These are phyloP conservation scores for Phytopythium vexans DNA, from an alignment of 352 stramenopile species.

Conservation along the genomic window DNA sequence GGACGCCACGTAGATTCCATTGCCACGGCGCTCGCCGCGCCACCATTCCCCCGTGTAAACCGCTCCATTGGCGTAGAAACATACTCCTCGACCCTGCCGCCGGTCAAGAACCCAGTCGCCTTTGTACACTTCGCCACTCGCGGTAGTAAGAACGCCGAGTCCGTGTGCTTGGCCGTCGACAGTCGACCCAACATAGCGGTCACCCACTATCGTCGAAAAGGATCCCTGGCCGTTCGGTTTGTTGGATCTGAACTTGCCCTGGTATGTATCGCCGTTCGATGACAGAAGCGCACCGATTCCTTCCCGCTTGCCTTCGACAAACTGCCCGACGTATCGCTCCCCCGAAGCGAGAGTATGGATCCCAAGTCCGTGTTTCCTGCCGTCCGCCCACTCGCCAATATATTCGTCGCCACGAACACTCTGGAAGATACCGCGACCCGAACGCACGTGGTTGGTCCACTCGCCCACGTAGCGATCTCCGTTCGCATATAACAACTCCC, in stretches of 20 bases:
- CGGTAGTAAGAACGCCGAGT: slow-evolving; percentile 67
- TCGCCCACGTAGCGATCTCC: slow-evolving; percentile 84
- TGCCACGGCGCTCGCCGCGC: slow-evolving; percentile 47
- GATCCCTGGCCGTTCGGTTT: slow-evolving; percentile 52
- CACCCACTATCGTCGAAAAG: slow-evolving; percentile 68
- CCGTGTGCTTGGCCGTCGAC: slow-evolving; percentile 63
- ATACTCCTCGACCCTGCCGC: slow-evolving; percentile 62
- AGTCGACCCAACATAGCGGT: slow-evolving; percentile 68
- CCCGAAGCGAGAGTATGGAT: slow-evolving; percentile 74
- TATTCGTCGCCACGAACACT: slow-evolving; percentile 54
- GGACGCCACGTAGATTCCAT: slow-evolving; percentile 62
- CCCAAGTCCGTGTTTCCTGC: slow-evolving; percentile 77
- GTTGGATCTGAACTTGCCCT: slow-evolving; percentile 55
- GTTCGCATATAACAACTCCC: slow-evolving; percentile 80
- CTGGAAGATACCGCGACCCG: slow-evolving; percentile 70
- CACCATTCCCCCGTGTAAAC: slow-evolving; percentile 76
- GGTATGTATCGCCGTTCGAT: slow-evolving; percentile 82
- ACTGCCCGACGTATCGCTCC: slow-evolving; percentile 87
- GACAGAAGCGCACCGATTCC: slow-evolving; percentile 61
- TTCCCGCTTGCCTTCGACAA: slow-evolving; percentile 66
- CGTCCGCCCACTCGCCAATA: slow-evolving; percentile 67
- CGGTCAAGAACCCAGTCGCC: slow-evolving; percentile 63
- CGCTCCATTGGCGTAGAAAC: slow-evolving; percentile 72
- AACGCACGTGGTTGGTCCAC: slow-evolving; percentile 68
- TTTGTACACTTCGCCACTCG: slow-evolving; percentile 90